Evolutionary conservation across 176 grass and related monocot species (phyloP), one percentile per base, ranked within the genome.

Genomic region (Phoenix dactylifera): DNA sequence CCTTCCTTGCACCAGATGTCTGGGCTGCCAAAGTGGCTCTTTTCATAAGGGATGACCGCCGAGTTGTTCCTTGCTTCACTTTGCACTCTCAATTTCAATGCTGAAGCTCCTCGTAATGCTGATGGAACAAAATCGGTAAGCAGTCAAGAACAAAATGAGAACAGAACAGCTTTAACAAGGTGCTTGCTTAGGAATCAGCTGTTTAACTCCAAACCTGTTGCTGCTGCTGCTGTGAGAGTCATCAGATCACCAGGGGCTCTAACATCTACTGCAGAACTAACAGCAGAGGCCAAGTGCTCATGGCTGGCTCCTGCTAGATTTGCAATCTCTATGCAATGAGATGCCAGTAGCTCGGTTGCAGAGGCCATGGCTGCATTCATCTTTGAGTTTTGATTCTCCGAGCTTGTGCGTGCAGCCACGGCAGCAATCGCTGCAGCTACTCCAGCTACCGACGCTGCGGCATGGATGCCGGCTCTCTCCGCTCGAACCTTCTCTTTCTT

Each of bases 1-100:
- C 93, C 88, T 65, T 98, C 93, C 68, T 92, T 98, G 87, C 93
- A 98, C 93, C 93, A 98, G 29, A 98, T 85, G 22, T 98, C 82
- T 22, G 88, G 71, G 61, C 84, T 98, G 59, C 76, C 74, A 3
- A 75, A 98, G 4, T 73, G 86, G 5, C 75, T 68, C 80, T 89
- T 89, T 62, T 95, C 90, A 7, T 86, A 98, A 2, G 88, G 88
- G 70, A 89, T 81, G 29, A 98, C 82, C 7, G 84, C 77, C 1
- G 88, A 84, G 22, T 81, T 89, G 73, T 65, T 98, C 72, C 69
- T 89, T 7, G 51, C 64, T 62, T 98, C 93, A 56, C 70, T 79
- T 57, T 92, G 78, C 29, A 79, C 66, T 64, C 85, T 92, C 65
- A 85, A 59, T 62, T 83, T 98, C 74, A 98, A 72, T 16, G 93